Percentiles rank a stretch among this genome's conserved stretches.
These are phyloP conservation scores for Ephemerocybe angulata DNA, from an alignment of 768 basidiomycete genomes.

Conservation along the genomic window DNA sequence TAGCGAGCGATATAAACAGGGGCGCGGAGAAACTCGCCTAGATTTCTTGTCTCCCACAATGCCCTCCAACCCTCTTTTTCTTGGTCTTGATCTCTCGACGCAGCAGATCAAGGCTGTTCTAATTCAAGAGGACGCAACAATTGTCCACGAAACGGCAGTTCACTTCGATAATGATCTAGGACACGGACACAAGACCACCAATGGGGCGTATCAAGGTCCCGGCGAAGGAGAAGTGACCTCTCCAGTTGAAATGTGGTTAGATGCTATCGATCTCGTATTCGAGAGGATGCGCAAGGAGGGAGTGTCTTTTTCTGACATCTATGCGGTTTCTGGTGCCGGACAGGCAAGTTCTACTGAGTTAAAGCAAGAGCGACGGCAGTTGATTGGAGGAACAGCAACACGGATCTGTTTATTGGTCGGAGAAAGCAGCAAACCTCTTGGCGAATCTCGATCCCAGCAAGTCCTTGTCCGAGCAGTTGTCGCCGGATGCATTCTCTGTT, in stretches of 20 bases:
- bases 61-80: slow-evolving; percentile 40
- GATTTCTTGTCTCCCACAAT: neutral
- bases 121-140: slow-evolving; percentile 49
- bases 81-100: slow-evolving; percentile 84
- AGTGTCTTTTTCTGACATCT: slow-evolving; percentile 56
- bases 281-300: slow-evolving; percentile 55
- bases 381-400: slow-evolving; percentile 58
- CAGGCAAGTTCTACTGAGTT: slow-evolving; percentile 45
- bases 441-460: slow-evolving; percentile 48
- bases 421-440: slow-evolving; percentile 47
- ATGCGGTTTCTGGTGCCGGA: slow-evolving; percentile 71
- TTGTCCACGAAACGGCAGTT: slow-evolving; percentile 68
- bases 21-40: neutral
- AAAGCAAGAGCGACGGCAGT: neutral
- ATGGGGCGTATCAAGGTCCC: slow-evolving; percentile 63
- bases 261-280: slow-evolving; percentile 77
- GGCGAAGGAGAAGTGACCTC: slow-evolving; percentile 71
- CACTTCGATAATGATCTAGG: slow-evolving; percentile 81
- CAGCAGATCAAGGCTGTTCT: slow-evolving; percentile 81
- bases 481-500: slow-evolving; percentile 62
- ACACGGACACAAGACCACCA: slow-evolving; percentile 52
- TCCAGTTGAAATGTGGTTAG: slow-evolving; percentile 82
- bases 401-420: slow-evolving; percentile 82
- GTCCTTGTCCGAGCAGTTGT: slow-evolving; percentile 56
- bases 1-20: neutral